Evolutionary conservation across 805 yeast genomes (phyloP), one percentile per base, ranked within the genome.

Genomic region (Teunomyces barrocoloradensis): DNA sequence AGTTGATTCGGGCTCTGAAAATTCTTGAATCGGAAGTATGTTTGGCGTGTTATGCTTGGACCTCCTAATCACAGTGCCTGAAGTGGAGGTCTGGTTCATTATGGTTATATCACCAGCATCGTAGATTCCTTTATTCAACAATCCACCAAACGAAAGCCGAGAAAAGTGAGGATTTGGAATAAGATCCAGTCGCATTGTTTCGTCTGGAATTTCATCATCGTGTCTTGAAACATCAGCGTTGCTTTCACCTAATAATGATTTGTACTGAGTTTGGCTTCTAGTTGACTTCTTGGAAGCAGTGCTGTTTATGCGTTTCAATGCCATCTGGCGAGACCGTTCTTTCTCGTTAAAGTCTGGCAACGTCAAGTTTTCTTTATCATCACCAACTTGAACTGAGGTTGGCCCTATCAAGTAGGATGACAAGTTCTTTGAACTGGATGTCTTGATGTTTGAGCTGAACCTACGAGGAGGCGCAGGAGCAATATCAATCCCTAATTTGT

Each of bases 81-180:
- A 46, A 13, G 54, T 50, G 13, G 51, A 46, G 23, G 48, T 48
- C 15, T 45, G 44, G 20, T 53, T 45, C 43, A 42, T 11, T 17
- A 53, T 50, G 3, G 46, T 50, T 5, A 41, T 25, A 36, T 53
- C 55, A 4, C 55, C 56, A 17, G 21, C 41, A 18, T 47, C 52
- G 23, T 48, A 46, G 48, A 45, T 45, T 15, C 42, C 46, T 17
- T 35, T 15, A 11, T 33, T 32, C 17, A 53, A 48, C 20, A 72
- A 54, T 2, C 73, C 75, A 43, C 71, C 70, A 54, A 73, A 69
- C 0, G 78, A 71, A 44, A 73, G 62, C 32, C 68, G 60, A 0
- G 78, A 73, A 46, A 73, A 73, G 30, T 72, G 55, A 9, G 77
- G 77, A 44, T 73, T 73, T 5, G 78, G 78, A 32, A 71, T 66